Base-by-base conservation (phyloP, 176 grass and related monocot species). In the Juncus inflexus region DNA sequence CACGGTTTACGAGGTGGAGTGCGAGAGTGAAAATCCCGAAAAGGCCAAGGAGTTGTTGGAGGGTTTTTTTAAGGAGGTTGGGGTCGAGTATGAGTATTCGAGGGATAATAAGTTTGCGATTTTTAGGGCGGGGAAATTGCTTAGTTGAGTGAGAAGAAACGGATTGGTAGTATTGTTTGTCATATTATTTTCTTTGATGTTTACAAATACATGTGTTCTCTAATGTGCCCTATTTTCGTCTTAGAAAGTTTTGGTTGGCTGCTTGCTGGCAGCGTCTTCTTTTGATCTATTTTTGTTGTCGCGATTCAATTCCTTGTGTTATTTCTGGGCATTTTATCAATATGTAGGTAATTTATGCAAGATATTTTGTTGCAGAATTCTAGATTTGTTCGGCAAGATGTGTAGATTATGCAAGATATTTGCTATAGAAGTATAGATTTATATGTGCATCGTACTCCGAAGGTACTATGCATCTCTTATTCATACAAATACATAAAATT, bases 71-170 rank as follows among this genome's bases (percentile, higher is more conserved):
- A 90, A 82, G 9, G 78, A 79, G 15, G 75, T 85, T 4, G 78
- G 80, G 3, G 78, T 95, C 40, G 83, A 86, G 1, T 95, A 86
- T 64, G 62, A 72, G 7, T 87, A 90, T 13, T 79, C 90, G 0
- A 57, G 77, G 47, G 77, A 74, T 74, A 90, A 81, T 62, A 95
- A 95, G 67, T 95, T 95, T n/a, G 90, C 19, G 2, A 69, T 63
- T 63, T 95, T 90, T 76, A 79, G 79, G 71, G 86, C 86, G 6
- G 86, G 86, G 63, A 87, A 95, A 78, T 62, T 90, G 69, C 83
- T 90, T 61, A 75, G 80, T 0, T 95, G 61, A 77, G 51, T 62
- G 50, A 74, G 1, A 28, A 28, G 19, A 28, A 28, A 28, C 1
- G 19, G 19, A 28, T 28, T 28, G 19, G 19, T 28, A 28, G 19